phyloP scores from a whole-genome alignment of 202 grass and related monocot genomes.

The Digitaria exilis region DNA sequence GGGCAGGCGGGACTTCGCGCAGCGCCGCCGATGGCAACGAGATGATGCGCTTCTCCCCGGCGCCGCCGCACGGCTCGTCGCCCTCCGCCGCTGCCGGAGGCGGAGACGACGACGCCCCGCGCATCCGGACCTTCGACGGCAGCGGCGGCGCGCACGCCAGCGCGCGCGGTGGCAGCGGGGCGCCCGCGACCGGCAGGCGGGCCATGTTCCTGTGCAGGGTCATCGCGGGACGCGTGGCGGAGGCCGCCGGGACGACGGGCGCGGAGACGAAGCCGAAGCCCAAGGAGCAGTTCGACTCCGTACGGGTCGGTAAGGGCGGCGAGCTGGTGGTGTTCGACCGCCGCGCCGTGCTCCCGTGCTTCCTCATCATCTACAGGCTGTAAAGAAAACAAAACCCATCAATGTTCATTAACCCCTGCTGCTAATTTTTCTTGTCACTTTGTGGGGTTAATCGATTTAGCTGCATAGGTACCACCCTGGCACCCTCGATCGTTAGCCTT shows the following conservation, averaged over 20 bases:
- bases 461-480: constrained; percentile 12
- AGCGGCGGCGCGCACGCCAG: constrained; percentile 74
- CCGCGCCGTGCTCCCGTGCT: constrained; percentile 75
- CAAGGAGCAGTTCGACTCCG: constrained; percentile 55
- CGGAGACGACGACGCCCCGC: constrained; percentile 13
- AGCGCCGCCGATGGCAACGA: constrained; percentile 86
- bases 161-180: constrained; percentile 6
- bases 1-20: constrained; percentile 48
- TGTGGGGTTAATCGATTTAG: not conserved
- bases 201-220: constrained; percentile 88
- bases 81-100: not conserved
- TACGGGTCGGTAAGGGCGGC: constrained; percentile 54
- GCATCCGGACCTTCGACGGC: constrained; percentile 70
- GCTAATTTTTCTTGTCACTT: constrained; percentile 29
- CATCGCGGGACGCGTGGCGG: constrained; percentile 66
- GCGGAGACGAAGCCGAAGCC: no score
- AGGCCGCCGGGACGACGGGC: not conserved
- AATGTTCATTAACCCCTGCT: constrained; percentile 21
- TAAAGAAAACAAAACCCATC: constrained; percentile 19
- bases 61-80: constrained; percentile 6
- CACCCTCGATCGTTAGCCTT: not conserved
- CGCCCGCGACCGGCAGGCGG: constrained; percentile 24
- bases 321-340: constrained; percentile 79
- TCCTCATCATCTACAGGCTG: constrained; percentile 81
- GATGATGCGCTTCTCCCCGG: constrained; percentile 81